A percentile compares a stretch with the other conserved stretches of the same genome.
These are phyloP conservation scores for Geotrichum fermentans DNA, from an alignment of 1,139 yeast species.

Conservation along the genomic window DNA sequence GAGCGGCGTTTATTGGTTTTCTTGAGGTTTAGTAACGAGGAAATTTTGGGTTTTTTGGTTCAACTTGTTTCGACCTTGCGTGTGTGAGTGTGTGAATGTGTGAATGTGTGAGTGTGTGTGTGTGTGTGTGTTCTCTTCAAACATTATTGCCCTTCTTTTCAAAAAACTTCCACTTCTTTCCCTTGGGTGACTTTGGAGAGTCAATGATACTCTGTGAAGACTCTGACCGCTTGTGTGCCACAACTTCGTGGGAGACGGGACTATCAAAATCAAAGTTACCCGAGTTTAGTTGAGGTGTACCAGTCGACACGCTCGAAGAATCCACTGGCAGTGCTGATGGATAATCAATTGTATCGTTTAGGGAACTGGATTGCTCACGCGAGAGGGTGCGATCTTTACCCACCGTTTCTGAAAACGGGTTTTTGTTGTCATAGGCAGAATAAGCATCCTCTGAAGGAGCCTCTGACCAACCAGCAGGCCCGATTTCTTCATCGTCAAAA, in stretches of 20 bases:
- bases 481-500: background rate
- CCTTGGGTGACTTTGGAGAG: background rate
- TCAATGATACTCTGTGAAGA: conserved; percentile 3
- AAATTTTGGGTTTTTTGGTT: too few relatives aligned
- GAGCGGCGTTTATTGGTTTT: too few relatives aligned
- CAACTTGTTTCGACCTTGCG: too few relatives aligned
- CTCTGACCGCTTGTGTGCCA: background rate
- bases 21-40: too few relatives aligned
- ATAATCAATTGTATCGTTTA: background rate
- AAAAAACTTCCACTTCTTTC: conserved; percentile 4
- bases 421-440: background rate
- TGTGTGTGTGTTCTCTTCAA: too few relatives aligned
- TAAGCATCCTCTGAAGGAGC: background rate
- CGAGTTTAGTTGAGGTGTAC: background rate
- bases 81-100: too few relatives aligned
- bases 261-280: background rate
- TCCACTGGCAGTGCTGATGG: background rate
- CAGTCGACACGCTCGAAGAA: background rate
- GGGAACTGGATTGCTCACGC: background rate
- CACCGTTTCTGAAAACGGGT: background rate
- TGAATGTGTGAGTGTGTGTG: too few relatives aligned
- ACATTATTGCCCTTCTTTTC: conserved; percentile 1
- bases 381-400: background rate
- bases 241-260: background rate
- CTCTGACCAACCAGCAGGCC: background rate